phyloP scores from a whole-genome alignment of 257 asterid species.

The Leonotis leonurus region DNA sequence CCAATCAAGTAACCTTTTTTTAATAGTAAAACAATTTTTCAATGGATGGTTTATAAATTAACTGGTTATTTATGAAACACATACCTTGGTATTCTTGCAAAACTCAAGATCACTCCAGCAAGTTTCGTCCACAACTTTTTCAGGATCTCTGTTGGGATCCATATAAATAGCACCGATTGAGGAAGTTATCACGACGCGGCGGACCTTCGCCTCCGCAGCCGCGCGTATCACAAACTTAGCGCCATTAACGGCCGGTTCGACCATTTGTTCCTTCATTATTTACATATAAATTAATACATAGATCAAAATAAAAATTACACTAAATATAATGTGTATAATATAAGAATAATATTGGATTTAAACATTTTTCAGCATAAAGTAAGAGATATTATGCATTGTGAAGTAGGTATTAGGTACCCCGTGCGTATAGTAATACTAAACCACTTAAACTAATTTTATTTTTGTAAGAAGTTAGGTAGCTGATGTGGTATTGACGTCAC shows the following conservation, averaged over 20 bases:
- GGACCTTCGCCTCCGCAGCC: slow-evolving; percentile 71
- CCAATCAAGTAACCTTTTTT: neutral
- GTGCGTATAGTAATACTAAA: neutral
- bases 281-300: neutral
- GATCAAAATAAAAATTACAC: neutral
- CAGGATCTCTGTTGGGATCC: slow-evolving; percentile 71
- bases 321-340: neutral
- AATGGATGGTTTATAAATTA: neutral
- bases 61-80: neutral
- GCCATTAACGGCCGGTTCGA: slow-evolving; percentile 92
- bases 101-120: slow-evolving; percentile 97
- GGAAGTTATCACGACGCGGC: slow-evolving; percentile 80
- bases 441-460: neutral
- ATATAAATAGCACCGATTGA: slow-evolving; percentile 83
- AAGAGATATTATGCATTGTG: neutral
- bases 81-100: slow-evolving; percentile 84
- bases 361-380: neutral
- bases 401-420: neutral
- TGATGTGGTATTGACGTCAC: neutral
- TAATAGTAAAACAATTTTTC: too few relatives aligned
- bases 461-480: neutral
- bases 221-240: slow-evolving; percentile 66
- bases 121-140: slow-evolving; percentile 69
- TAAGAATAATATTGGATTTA: neutral
- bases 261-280: slow-evolving; percentile 74